phyloP scores from a whole-genome alignment of 768 basidiomycete genomes.

The Pholiota molesta region DNA sequence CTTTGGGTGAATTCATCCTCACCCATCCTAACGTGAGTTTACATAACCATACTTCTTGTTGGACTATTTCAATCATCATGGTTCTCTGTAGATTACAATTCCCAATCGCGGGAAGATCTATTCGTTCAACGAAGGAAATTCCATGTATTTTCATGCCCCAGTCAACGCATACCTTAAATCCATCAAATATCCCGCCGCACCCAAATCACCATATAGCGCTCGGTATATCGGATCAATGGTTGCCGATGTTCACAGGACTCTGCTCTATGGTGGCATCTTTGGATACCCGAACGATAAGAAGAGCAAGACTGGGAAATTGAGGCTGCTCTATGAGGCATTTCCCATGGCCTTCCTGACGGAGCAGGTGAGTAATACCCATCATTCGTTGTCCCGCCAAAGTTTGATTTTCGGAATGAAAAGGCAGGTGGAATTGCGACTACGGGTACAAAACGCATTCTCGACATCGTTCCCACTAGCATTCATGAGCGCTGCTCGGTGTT shows the following conservation, averaged over 20 bases:
- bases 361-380: constrained; percentile 56
- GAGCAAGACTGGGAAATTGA: constrained; percentile 92
- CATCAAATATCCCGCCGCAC: constrained; percentile 84
- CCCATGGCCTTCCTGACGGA: constrained; percentile 97
- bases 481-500: constrained; percentile 95
- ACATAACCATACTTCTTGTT: background rate
- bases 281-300: constrained; percentile 99
- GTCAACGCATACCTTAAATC: constrained; percentile 83
- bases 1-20: constrained; percentile 97
- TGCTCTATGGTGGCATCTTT: constrained; percentile 98
- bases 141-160: constrained; percentile 88
- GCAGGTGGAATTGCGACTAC: constrained; percentile 98
- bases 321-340: constrained; percentile 96
- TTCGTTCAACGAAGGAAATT: constrained; percentile 99
- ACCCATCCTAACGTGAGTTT: constrained; percentile 88
- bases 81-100: constrained; percentile 75
- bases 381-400: background rate
- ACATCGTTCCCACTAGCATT: constrained; percentile 82
- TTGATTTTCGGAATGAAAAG: constrained; percentile 37
- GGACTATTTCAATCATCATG: constrained; percentile 1
- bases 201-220: constrained; percentile 85
- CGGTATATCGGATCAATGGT: constrained; percentile 99
- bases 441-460: constrained; percentile 90
- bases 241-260: constrained; percentile 94
- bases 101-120: constrained; percentile 97